These are phyloP conservation scores for Solanum gandarillasii DNA, from an alignment of 257 asterid genomes.

Conservation along the genomic window DNA sequence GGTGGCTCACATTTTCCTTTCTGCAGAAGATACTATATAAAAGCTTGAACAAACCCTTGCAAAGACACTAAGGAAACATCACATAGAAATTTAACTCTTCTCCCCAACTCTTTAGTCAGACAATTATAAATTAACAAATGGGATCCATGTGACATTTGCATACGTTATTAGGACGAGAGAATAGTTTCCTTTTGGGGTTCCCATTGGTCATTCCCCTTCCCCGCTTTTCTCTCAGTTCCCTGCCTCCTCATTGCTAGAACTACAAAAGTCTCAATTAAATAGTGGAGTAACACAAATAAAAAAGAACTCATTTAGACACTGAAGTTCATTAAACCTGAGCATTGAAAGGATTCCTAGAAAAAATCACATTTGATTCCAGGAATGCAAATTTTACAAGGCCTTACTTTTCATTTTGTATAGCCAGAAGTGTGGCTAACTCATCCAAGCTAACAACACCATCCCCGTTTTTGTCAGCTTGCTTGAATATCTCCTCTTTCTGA, in stretches of 20 bases:
- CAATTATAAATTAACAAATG: background rate
- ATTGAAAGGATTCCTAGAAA: background rate
- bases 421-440: conserved; percentile 93
- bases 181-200: background rate
- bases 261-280: background rate
- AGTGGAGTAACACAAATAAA: background rate
- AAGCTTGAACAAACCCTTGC: background rate
- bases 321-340: background rate
- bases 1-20: background rate
- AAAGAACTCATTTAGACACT: background rate
- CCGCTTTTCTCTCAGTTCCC: background rate
- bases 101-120: background rate
- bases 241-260: background rate
- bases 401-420: conserved; percentile 84
- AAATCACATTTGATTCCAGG: background rate
- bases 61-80: background rate
- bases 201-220: background rate
- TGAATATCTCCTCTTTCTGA: conserved; percentile 92
- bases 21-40: background rate
- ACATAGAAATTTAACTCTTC: background rate
- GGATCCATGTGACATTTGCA: background rate
- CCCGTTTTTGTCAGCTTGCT: conserved; percentile 84
- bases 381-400: conserved; percentile 5
- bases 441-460: conserved; percentile 91
- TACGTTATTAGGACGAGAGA: background rate